These are phyloP conservation scores for Debaryomyces tyrocola DNA, from an alignment of 805 yeast species.

Conservation along the genomic window DNA sequence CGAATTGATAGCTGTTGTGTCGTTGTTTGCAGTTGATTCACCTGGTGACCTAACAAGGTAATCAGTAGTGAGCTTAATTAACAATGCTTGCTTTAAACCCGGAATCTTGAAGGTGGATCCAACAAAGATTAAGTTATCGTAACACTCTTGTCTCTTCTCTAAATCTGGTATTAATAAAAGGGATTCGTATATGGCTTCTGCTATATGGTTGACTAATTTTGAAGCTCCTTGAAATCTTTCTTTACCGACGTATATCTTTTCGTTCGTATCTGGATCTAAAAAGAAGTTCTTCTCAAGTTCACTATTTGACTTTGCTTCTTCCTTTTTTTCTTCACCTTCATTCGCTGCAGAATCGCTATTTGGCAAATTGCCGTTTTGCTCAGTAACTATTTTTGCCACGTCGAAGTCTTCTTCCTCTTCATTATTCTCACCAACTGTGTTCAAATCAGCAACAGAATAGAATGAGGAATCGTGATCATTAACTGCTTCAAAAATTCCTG, in stretches of 20 bases:
- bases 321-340: slow-evolving; percentile 28
- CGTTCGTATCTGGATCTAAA: slow-evolving; percentile 55
- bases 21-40: slow-evolving; percentile 24
- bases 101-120: slow-evolving; percentile 77
- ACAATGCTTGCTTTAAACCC: slow-evolving; percentile 73
- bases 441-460: slow-evolving; percentile 55
- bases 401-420: slow-evolving; percentile 77
- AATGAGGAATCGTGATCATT: slow-evolving; percentile 66
- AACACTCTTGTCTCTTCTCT: slow-evolving; percentile 74
- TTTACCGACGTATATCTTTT: slow-evolving; percentile 70
- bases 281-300: slow-evolving; percentile 76
- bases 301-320: slow-evolving; percentile 51
- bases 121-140: slow-evolving; percentile 75
- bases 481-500: slow-evolving; percentile 77
- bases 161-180: slow-evolving; percentile 63
- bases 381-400: slow-evolving; percentile 85
- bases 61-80: slow-evolving; percentile 56
- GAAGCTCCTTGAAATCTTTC: slow-evolving; percentile 85
- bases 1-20: slow-evolving; percentile 30
- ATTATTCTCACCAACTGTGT: slow-evolving; percentile 23
- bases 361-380: slow-evolving; percentile 57
- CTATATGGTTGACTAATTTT: slow-evolving; percentile 54
- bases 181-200: slow-evolving; percentile 52
- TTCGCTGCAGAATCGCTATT: slow-evolving; percentile 39
- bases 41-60: slow-evolving; percentile 44